Conservation (phyloP, 768 basidiomycete species). For the Boletus barrowsii region DNA sequence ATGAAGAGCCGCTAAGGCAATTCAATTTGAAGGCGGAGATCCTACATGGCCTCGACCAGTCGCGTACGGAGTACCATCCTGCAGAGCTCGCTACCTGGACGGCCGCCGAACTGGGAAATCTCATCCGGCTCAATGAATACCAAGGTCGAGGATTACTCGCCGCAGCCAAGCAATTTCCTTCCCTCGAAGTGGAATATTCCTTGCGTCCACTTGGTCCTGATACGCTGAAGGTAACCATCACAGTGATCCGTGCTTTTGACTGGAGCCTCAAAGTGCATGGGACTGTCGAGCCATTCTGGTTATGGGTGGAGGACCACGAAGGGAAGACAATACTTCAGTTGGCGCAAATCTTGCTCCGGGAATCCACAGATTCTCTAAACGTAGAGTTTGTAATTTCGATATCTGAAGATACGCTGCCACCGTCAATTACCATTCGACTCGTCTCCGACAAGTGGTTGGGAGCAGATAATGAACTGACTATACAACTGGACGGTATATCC, state of each 20-base stretch:
- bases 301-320: constrained; percentile 91
- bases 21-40: constrained; percentile 75
- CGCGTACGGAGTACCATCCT: constrained; percentile 78
- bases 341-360: constrained; percentile 67
- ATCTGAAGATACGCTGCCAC: constrained; percentile 51
- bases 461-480: constrained; percentile 68
- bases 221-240: constrained; percentile 72
- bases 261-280: constrained; percentile 82
- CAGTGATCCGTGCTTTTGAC: constrained; percentile 63
- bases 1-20: constrained; percentile 85
- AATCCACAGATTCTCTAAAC: constrained; percentile 54
- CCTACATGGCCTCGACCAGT: constrained; percentile 71
- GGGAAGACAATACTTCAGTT: constrained; percentile 82
- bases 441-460: constrained; percentile 94
- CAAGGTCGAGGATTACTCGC: constrained; percentile 78
- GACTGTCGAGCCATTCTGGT: constrained; percentile 81
- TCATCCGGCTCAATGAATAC: constrained; percentile 81
- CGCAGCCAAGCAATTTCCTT: constrained; percentile 85
- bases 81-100: constrained; percentile 67
- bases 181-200: constrained; percentile 57
- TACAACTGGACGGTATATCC: constrained; percentile 63
- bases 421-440: constrained; percentile 69
- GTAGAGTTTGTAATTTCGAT: constrained; percentile 83
- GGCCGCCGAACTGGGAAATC: constrained; percentile 67
- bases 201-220: constrained; percentile 83